Conservation (phyloP, 2,329 filamentous ascomycete genomes). For the Capronia epimyces region DNA sequence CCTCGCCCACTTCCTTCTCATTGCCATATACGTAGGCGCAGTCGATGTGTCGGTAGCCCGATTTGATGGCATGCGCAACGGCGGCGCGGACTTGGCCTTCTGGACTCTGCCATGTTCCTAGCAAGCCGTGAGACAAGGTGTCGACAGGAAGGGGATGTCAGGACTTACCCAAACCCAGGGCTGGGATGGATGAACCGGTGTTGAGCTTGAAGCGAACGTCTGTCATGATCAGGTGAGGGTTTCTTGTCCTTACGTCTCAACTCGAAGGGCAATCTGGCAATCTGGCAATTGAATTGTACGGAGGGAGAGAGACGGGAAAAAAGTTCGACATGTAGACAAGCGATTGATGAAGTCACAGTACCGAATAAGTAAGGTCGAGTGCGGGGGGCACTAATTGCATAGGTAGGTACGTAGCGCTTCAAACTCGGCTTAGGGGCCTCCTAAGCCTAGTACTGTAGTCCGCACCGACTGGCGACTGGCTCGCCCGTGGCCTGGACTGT, state of each 20-base stretch:
- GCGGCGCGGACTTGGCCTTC: conserved; percentile 45
- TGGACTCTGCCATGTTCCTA: conserved; percentile 50
- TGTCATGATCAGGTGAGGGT: conserved; percentile 18
- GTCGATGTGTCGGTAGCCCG: conserved; percentile 38
- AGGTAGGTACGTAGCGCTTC: no score
- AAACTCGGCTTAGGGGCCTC: no score
- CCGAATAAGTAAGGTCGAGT: background rate
- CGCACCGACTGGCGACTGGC: no score
- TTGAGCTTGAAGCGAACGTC: conserved; percentile 40
- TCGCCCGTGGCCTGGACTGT: no score
- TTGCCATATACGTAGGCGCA: conserved; percentile 50
- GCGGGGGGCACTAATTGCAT: background rate
- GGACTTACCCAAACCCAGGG: conserved; percentile 43
- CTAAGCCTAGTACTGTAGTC: no score
- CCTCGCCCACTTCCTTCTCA: conserved; percentile 61
- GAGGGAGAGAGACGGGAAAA: background rate
- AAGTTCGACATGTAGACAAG: background rate
- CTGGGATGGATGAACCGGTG: conserved; percentile 45
- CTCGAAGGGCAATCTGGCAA: background rate
- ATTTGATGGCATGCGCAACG: conserved; percentile 41
- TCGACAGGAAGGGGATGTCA: background rate
- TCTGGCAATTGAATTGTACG: background rate
- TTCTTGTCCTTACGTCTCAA: background rate
- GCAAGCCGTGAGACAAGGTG: conserved; percentile 3
- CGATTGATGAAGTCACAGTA: background rate